phyloP scores from a whole-genome alignment of 176 grass and related monocot genomes.

The Triticum timopheevii region DNA sequence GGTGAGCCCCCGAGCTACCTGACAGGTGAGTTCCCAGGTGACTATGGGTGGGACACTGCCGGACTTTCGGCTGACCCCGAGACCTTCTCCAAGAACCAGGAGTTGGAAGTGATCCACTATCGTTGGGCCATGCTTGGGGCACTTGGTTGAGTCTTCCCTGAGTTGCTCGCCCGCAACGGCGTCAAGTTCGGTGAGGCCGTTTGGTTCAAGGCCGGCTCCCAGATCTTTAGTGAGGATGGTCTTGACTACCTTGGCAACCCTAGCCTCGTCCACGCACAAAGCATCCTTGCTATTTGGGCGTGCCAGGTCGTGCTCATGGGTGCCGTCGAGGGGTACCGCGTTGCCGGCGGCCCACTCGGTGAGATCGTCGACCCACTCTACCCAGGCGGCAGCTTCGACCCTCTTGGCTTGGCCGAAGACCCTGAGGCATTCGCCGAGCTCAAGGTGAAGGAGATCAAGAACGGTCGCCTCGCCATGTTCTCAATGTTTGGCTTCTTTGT shows the following conservation, averaged over 20 bases:
- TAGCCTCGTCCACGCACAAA: neutral
- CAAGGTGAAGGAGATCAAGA: conserved; percentile 19
- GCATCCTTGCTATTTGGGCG: neutral
- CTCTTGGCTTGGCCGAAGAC: neutral
- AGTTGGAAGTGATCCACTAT: neutral
- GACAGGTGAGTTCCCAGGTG: neutral
- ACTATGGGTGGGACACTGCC: neutral
- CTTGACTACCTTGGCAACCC: neutral
- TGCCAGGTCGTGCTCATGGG: conserved; percentile 8
- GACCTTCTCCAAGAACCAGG: conserved; percentile 1
- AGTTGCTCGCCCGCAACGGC: neutral
- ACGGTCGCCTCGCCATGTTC: neutral
- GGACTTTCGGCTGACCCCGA: neutral
- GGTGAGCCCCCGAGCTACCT: neutral
- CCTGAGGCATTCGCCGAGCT: neutral
- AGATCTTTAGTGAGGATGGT: neutral
- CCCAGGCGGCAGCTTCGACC: neutral
- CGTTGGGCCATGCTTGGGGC: conserved; percentile 4
- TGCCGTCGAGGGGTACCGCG: neutral
- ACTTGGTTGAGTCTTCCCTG: neutral
- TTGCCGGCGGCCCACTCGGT: neutral
- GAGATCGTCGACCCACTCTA: neutral
- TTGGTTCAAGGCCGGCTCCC: conserved; percentile 4
- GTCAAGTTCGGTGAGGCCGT: neutral
- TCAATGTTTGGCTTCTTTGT: conserved; percentile 13